Percentiles rank a stretch among this genome's conserved stretches.
Conservation (phyloP, 345 rosid genomes). For the Euphorbia pulcherrima region DNA sequence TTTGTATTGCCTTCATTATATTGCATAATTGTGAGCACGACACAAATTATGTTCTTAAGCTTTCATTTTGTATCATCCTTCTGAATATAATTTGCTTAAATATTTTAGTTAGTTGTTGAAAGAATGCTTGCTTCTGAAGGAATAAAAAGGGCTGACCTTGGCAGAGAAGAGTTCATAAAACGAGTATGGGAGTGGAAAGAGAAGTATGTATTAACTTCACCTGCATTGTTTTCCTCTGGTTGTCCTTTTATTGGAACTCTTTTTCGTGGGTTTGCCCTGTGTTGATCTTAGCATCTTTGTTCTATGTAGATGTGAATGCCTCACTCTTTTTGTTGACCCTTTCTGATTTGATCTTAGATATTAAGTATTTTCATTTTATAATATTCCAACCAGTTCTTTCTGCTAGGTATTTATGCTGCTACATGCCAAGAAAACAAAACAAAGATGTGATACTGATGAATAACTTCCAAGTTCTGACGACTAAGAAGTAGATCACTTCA, state of each 20-base stretch:
- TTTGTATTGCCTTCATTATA: conserved; percentile 6
- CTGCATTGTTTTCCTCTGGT: neutral
- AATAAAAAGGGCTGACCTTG: conserved; percentile 66
- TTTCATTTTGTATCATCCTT: conserved; percentile 14
- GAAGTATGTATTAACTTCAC: conserved; percentile 50
- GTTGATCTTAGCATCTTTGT: neutral
- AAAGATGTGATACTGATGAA: neutral
- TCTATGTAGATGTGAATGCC: neutral
- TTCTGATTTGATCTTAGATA: neutral
- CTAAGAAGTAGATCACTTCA: neutral
- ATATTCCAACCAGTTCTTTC: neutral
- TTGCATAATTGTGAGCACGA: conserved; percentile 1
- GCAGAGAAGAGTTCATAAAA: conserved; percentile 82
- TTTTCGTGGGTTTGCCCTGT: neutral
- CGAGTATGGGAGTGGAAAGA: conserved; percentile 98
- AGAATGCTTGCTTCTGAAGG: conserved; percentile 94
- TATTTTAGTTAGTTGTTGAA: conserved; percentile 86
- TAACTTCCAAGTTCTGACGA: neutral
- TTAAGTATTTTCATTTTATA: neutral
- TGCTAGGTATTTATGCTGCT: neutral
- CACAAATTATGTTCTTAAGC: neutral
- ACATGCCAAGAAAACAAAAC: neutral
- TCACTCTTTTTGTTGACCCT: neutral
- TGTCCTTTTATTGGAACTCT: neutral
- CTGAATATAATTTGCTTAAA: conserved; percentile 22